Evolutionary conservation across 306 rosid genomes (phyloP).

Genomic region (Lathyrus sativus): DNA sequence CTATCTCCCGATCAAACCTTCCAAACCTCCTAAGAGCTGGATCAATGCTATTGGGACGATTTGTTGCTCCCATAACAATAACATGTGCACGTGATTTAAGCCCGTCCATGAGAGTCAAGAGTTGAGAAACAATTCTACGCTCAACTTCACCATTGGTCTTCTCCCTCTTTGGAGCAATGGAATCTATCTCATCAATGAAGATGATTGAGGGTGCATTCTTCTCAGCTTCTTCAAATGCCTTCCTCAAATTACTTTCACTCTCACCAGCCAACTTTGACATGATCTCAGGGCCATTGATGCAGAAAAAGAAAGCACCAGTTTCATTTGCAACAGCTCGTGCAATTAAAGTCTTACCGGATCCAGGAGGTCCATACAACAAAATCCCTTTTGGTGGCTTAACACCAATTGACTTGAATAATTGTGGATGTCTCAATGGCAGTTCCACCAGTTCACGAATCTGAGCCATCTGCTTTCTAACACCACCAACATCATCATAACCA

Average conservation of each 20-base stretch:
- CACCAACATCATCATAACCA: constrained; percentile 99
- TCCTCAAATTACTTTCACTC: constrained; percentile 94
- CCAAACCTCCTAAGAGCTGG: constrained; percentile 98
- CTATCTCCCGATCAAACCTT: constrained; percentile 96
- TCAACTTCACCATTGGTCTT: constrained; percentile 98
- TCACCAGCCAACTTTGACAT: constrained; percentile 98
- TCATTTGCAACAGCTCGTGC: constrained; percentile 98
- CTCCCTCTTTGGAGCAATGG: constrained; percentile 98
- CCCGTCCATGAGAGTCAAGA: constrained; percentile 97
- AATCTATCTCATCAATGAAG: constrained; percentile 93
- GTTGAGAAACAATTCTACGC: constrained; percentile 96
- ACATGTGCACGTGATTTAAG: constrained; percentile 92
- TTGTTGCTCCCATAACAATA: constrained; percentile 95
- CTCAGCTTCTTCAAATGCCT: constrained; percentile 99
- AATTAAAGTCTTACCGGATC: constrained; percentile 90
- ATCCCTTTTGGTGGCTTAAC: constrained; percentile 98
- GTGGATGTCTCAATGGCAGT: constrained; percentile 94
- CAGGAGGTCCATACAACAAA: constrained; percentile 89
- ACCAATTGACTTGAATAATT: constrained; percentile 88
- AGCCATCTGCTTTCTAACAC: constrained; percentile 97
- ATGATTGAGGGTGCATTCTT: constrained; percentile 98
- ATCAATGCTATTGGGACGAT: constrained; percentile 96
- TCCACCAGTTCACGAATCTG: constrained; percentile 93
- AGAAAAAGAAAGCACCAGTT: constrained; percentile 99
- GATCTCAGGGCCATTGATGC: constrained; percentile 95